Conservation (phyloP, 495 filamentous ascomycete genomes). For the Neurospora sp. region DNA sequence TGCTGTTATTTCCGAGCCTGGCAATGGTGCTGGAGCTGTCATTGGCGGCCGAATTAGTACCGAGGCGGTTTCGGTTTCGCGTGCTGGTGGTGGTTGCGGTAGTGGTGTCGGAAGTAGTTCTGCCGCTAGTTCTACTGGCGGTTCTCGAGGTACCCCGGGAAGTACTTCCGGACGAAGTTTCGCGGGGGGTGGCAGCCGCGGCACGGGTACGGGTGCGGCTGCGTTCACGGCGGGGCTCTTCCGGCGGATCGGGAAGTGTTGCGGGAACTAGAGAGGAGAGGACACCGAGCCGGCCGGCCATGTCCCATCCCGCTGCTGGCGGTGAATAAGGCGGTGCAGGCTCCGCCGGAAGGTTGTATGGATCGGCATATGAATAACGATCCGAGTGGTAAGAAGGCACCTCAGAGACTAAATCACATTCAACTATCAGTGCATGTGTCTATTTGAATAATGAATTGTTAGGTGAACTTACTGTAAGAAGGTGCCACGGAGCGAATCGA, state of each 20-base stretch:
- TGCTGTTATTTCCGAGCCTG: background rate
- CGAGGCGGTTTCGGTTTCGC: background rate
- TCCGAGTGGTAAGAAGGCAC: conserved; percentile 37
- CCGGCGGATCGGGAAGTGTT: background rate
- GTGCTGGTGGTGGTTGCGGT: background rate
- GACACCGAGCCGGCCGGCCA: background rate
- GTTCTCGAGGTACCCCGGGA: background rate
- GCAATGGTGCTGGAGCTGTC: background rate
- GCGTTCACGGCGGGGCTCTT: background rate
- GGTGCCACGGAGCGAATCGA: conserved; percentile 43
- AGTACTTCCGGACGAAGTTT: background rate
- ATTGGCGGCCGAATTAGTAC: conserved; percentile 9
- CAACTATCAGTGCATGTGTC: background rate
- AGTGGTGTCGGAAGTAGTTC: background rate
- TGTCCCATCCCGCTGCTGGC: conserved; percentile 2
- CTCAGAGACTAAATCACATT: conserved; percentile 29
- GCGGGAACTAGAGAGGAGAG: background rate
- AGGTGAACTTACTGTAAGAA: conserved; percentile 35
- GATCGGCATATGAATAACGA: conserved; percentile 10
- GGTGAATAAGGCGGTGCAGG: conserved; percentile 34
- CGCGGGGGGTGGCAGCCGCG: background rate
- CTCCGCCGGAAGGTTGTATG: conserved; percentile 18
- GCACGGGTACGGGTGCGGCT: background rate
- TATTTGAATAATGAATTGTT: background rate
- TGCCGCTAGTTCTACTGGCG: background rate